Percentiles rank a stretch among this genome's conserved stretches.
Conservation (phyloP, 176 grass and related monocot genomes). For the Themeda triandra region DNA sequence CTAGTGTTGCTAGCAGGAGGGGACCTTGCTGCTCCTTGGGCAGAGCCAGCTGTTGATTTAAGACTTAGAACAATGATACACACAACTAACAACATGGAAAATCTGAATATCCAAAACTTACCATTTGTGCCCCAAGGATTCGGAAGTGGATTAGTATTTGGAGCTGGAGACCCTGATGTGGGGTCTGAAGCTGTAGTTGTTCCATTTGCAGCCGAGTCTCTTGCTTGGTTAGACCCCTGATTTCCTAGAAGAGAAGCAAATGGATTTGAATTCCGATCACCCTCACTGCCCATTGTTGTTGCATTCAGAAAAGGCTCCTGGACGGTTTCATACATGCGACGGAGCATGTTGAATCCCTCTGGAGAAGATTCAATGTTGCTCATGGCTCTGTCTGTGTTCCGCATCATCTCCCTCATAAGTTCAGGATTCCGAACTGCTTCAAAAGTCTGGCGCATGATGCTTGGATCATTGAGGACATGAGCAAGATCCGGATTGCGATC, state of each 20-base stretch:
- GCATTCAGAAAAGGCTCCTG: constrained; percentile 98
- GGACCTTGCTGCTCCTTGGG: constrained; percentile 47
- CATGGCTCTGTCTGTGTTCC: constrained; percentile 98
- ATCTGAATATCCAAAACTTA: constrained; percentile 35
- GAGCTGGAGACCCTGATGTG: constrained; percentile 62
- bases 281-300: constrained; percentile 75
- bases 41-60: constrained; percentile 53
- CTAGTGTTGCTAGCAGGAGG: constrained; percentile 51
- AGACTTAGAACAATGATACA: background rate
- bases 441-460: constrained; percentile 84
- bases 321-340: constrained; percentile 98
- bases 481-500: constrained; percentile 97
- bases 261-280: constrained; percentile 65
- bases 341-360: constrained; percentile 98
- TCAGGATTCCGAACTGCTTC: constrained; percentile 93
- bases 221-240: constrained; percentile 58
- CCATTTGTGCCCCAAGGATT: constrained; percentile 80
- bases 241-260: constrained; percentile 84
- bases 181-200: constrained; percentile 51
- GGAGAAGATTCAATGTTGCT: constrained; percentile 98
- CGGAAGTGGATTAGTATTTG: constrained; percentile 90
- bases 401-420: constrained; percentile 99
- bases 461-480: constrained; percentile 95
- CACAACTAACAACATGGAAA: background rate
- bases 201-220: too few species aligned